Evolutionary conservation across 1,139 yeast genomes (phyloP), one percentile per base, ranked within the genome.

Genomic region (Meyerozyma carpophila): DNA sequence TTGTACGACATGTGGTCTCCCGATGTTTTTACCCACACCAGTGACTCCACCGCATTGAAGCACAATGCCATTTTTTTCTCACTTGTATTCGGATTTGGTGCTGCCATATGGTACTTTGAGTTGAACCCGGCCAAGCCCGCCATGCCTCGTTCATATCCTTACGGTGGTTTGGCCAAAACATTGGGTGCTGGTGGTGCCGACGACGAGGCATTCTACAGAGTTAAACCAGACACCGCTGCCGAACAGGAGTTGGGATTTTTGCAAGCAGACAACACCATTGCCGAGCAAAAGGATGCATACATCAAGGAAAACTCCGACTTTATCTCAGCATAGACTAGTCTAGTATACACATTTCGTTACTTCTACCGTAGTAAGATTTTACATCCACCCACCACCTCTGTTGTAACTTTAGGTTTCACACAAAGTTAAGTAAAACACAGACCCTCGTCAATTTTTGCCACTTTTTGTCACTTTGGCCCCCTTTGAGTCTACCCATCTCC

Each of bases 1-100:
- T 67, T 78, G 61, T 73, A 82, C 58, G 93, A 88, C 61, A 77
- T 86, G 73, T 88, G 95, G 95, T 81, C 95, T 10, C 95, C 95
- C 16, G 95, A 87, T 58, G 77, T 82, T 58, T 82, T 73, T 61
- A 81, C 81, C 55, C 62, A 70, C 41, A 85, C 81, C 38, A 68
- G 78, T 36, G 84, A 85, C 62, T 62, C 66, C 46, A 73, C 79
- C 37, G 95, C 95, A 2, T 63, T 82, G 44, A 73, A 69, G 51
- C 74, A 70, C 50, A 71, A 70, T 47, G 74, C 59, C 32, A 65
- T 74, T 32, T 84, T 84, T 63, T 78, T 84, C 56, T 75, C 76
- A 9, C 66, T 71, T 40, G 60, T 86, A 44, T 72, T 76, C 42
- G 76, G 76, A 1, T 76, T 84, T 59, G 81, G 80, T 37, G 75